These are phyloP conservation scores for Guyanaporus albipodus DNA, from an alignment of 768 basidiomycete species.

Conservation along the genomic window DNA sequence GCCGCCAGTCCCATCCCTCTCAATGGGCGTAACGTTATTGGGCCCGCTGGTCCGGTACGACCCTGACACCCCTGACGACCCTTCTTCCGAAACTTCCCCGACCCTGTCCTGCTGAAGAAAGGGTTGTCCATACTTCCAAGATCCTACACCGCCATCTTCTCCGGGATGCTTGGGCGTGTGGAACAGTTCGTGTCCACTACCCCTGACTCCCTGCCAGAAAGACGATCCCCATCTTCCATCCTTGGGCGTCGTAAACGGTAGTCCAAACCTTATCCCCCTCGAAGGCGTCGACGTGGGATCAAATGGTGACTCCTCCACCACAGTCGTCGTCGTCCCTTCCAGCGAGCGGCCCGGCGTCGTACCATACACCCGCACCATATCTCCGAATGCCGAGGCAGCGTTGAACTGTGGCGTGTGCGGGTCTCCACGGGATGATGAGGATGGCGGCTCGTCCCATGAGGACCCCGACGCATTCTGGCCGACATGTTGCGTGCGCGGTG, in stretches of 20 bases:
- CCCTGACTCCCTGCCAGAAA: slow-evolving; percentile 20
- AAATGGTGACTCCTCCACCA: slow-evolving; percentile 55
- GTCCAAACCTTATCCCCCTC: slow-evolving; percentile 63
- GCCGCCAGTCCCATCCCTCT: slow-evolving; percentile 30
- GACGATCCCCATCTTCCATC: slow-evolving; percentile 39
- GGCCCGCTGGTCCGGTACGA: slow-evolving; percentile 10
- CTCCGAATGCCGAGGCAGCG: slow-evolving; percentile 28
- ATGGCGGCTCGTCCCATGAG: slow-evolving; percentile 42
- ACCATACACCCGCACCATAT: slow-evolving; percentile 38
- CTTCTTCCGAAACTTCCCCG: slow-evolving; percentile 21
- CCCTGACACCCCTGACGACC: slow-evolving; percentile 13
- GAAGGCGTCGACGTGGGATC: slow-evolving; percentile 81
- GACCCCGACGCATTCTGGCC: slow-evolving; percentile 34
- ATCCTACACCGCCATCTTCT: slow-evolving; percentile 16
- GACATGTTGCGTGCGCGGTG: slow-evolving; percentile 32
- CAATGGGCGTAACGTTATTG: slow-evolving; percentile 54
- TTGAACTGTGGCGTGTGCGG: slow-evolving; percentile 53
- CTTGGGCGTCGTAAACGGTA: slow-evolving; percentile 63
- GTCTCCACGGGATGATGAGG: slow-evolving; percentile 45
- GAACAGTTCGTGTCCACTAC: slow-evolving; percentile 42
- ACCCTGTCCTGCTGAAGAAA: slow-evolving; percentile 14
- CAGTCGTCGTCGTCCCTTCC: slow-evolving; percentile 23
- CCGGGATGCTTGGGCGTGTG: slow-evolving; percentile 48
- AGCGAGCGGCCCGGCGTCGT: slow-evolving; percentile 36
- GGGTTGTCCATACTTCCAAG: slow-evolving; percentile 6